Percentiles rank a stretch among this genome's conserved stretches.
Evolutionary conservation across 768 basidiomycete genomes (phyloP).

Genomic region (Boletus speciosus): DNA sequence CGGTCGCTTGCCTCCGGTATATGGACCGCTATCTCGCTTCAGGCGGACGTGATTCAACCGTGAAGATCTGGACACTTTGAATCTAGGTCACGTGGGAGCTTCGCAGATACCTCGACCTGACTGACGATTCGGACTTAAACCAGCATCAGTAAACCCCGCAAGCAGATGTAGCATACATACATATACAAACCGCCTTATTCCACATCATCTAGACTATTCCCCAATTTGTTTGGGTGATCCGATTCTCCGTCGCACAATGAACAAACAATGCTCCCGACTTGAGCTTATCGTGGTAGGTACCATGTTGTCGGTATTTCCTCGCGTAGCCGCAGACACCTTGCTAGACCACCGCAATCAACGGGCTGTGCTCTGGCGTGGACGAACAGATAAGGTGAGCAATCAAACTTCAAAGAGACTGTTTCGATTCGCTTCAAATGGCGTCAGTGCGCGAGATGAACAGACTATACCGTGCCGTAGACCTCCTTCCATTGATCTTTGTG

Average conservation of each 20-base stretch:
- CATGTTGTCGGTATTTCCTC: background rate
- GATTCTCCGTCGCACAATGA: no score
- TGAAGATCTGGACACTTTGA: conserved; percentile 94
- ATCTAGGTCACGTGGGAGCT: conserved; percentile 1
- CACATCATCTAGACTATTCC: background rate
- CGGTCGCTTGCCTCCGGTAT: conserved; percentile 85
- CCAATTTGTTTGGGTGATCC: background rate
- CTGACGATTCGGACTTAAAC: conserved; percentile 14
- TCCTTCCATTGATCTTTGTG: background rate
- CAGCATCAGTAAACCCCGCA: conserved; percentile 19
- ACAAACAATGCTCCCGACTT: no score
- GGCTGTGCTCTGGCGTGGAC: background rate
- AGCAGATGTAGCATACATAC: conserved; percentile 28
- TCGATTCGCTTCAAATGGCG: no score
- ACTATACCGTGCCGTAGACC: background rate
- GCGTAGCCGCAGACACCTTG: background rate
- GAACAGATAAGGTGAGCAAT: background rate
- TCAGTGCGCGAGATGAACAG: background rate
- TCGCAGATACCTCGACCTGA: conserved; percentile 14
- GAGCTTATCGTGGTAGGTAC: background rate
- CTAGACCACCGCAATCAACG: background rate
- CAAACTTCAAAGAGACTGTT: background rate
- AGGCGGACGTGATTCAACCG: conserved; percentile 79
- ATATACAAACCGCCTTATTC: conserved; percentile 11
- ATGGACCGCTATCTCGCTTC: conserved; percentile 95